Evolutionary conservation across 1,139 yeast species (phyloP), one percentile per base, ranked within the genome.

Genomic region (Hansenula sp.): DNA sequence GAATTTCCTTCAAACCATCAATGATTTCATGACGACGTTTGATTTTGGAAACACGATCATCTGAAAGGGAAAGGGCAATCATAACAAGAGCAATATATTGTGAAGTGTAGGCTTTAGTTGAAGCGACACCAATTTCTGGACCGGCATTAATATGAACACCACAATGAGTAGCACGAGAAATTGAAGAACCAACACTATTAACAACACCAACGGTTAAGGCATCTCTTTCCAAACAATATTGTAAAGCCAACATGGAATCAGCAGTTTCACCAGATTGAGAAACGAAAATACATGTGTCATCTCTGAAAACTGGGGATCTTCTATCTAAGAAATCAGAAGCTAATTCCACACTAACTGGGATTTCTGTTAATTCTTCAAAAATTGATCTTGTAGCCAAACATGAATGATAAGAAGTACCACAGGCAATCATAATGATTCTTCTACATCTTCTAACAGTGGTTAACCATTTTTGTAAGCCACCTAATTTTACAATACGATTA

Each of bases 101-200:
- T 24, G 99, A 94, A 16, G 99, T 93, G 71, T 94, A 94, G 25
- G 99, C 99, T 72, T 94, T 94, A 41, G 99, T 94, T n/a, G 98
- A 90, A 12, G 99, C 99, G 58, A 94, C 99, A 66, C 99, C 99
- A 55, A 94, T 93, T 72, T 94, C 99, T 35, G 99, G 99, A 52
- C 99, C 99, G 38, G 99, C 99, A 65, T 94, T 94, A 65, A 94
- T 91, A 67, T 94, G 99, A 45, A 94, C 97, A 79, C 99, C 99
- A 74, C 99, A 94, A 69, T 91, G 96, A 35, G 99, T 94, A 61
- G 81, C 85, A 66, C 97, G 82, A 18, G 98, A 91, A 70, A 94
- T 89, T 41, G 94, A 81, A 7, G 99, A 94, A 60, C 99, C 99
- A 38, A 94, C 99, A 52, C 90, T 79, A 64, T 81, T 80, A 44